phyloP scores from a whole-genome alignment of 169 alveolate species.

The Plasmodium inui region DNA sequence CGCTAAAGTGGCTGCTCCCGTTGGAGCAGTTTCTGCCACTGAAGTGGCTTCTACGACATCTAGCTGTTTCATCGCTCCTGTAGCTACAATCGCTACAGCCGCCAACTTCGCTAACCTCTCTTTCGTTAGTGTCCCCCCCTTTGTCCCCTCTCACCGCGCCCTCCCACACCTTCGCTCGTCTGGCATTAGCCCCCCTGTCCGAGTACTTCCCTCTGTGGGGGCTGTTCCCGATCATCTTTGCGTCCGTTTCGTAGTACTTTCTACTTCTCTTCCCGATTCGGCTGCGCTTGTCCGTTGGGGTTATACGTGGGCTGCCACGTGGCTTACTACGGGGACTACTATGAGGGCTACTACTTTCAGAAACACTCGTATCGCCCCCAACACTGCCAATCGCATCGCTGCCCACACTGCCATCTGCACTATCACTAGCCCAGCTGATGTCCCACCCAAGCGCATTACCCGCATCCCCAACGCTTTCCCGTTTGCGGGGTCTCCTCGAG shows the following conservation, averaged over 20 bases:
- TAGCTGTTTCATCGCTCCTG: background rate
- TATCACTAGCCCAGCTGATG: background rate
- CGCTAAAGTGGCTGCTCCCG: background rate
- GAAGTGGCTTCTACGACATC: background rate
- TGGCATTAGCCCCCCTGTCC: background rate
- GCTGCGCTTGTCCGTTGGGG: background rate
- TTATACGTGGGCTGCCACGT: background rate
- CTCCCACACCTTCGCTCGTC: background rate
- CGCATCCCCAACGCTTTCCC: slow-evolving; percentile 1
- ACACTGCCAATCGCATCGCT: background rate
- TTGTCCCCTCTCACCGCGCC: background rate
- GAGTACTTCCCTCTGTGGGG: background rate
- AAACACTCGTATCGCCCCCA: background rate
- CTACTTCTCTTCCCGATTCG: background rate
- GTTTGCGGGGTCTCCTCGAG: background rate
- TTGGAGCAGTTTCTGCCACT: background rate
- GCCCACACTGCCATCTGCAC: background rate
- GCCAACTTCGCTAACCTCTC: background rate
- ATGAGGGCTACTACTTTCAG: background rate
- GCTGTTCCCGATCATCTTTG: background rate
- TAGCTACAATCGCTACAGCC: background rate
- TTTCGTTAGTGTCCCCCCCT: background rate
- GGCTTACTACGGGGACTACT: background rate
- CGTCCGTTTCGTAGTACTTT: background rate
- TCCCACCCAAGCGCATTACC: background rate